A percentile compares a stretch with the other conserved stretches of the same genome.
Conservation (phyloP, 805 yeast species). For the Yarrowia keelungensis region DNA sequence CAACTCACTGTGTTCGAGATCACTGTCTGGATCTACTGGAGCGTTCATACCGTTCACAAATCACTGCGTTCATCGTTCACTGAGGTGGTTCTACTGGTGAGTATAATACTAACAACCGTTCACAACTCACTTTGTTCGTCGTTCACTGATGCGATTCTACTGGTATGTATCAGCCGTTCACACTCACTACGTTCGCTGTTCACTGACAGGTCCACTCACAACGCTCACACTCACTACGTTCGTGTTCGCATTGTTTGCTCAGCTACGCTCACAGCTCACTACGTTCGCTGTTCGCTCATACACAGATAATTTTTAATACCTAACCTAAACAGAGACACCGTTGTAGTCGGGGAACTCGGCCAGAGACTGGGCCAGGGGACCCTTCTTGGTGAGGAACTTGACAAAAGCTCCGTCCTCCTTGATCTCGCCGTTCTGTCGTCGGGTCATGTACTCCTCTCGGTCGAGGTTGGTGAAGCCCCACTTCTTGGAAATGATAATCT, state of each 20-base stretch:
- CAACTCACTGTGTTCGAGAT: too few species aligned
- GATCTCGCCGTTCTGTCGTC: slow-evolving; percentile 97
- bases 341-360: slow-evolving; percentile 86
- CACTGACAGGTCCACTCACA: too few species aligned
- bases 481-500: slow-evolving; percentile 98
- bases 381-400: slow-evolving; percentile 96
- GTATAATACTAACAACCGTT: too few species aligned
- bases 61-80: too few species aligned
- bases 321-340: slow-evolving; percentile 52
- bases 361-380: slow-evolving; percentile 91
- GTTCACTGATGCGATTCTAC: too few species aligned
- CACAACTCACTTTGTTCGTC: too few species aligned
- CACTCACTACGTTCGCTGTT: neutral
- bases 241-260: neutral
- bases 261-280: neutral
- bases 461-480: slow-evolving; percentile 99
- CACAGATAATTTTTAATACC: neutral
- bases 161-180: too few species aligned
- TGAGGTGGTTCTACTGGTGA: too few species aligned
- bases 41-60: too few species aligned
- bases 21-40: too few species aligned
- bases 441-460: slow-evolving; percentile 95
- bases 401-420: slow-evolving; percentile 99
- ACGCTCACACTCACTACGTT: neutral
- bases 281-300: neutral